Percentiles rank a stretch among this genome's conserved stretches.
Evolutionary conservation across 768 basidiomycete genomes (phyloP).

Genomic region (Floccularia luteovirens): DNA sequence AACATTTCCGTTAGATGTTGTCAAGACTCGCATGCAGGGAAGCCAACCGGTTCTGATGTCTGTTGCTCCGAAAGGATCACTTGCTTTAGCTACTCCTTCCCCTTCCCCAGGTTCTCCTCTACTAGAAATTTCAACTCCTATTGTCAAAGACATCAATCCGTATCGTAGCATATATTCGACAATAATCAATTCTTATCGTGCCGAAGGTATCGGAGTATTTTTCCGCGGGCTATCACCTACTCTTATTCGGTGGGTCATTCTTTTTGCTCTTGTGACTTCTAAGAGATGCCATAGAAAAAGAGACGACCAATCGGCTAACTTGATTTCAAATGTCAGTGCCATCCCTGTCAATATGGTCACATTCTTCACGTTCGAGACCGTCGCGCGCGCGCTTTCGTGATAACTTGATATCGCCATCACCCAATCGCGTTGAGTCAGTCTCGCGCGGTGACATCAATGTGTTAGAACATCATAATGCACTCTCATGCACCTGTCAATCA

Average conservation of each 20-base stretch:
- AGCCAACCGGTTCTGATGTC: conserved; percentile 14
- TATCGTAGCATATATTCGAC: conserved; percentile 56
- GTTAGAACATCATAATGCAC: no score
- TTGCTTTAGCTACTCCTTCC: conserved; percentile 1
- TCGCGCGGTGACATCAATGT: no score
- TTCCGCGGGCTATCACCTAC: conserved; percentile 76
- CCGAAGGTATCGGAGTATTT: conserved; percentile 65
- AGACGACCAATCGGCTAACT: no score
- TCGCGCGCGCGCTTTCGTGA: conserved; percentile 32
- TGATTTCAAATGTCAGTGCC: conserved; percentile 35
- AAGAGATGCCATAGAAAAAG: neutral
- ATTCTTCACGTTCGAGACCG: conserved; percentile 64
- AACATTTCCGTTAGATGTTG: conserved; percentile 85
- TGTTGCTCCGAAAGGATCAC: neutral
- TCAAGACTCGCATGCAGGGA: conserved; percentile 86
- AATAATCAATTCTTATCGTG: conserved; percentile 47
- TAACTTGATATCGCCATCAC: neutral
- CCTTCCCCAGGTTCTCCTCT: conserved; percentile 6
- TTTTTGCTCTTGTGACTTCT: conserved; percentile 1
- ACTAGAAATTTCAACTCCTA: conserved; percentile 4
- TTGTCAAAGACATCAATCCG: conserved; percentile 27
- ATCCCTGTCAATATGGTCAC: conserved; percentile 84
- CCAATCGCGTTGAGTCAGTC: no score
- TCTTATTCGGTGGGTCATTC: conserved; percentile 54
- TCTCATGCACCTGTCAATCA: no score